Evolutionary conservation across 108 stramenopile genomes (phyloP).

Genomic region (Cyclostephanos tholiformis): DNA sequence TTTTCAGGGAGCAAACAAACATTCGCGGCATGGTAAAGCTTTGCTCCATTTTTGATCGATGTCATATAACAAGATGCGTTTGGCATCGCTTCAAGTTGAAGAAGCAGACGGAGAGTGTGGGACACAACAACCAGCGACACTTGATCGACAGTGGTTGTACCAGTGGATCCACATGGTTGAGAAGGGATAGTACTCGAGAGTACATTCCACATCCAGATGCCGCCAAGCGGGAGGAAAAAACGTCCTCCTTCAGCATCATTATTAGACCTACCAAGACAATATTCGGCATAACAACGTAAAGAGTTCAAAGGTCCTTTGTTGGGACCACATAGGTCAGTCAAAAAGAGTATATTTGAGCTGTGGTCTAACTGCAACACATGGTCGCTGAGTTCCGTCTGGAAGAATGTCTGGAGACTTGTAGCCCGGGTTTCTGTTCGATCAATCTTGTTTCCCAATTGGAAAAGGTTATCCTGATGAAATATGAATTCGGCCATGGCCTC

Average conservation of each 20-base stretch:
- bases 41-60: constrained; percentile 56
- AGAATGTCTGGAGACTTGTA: constrained; percentile 19
- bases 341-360: constrained; percentile 29
- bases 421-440: constrained; percentile 3
- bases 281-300: constrained; percentile 33
- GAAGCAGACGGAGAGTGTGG: constrained; percentile 48
- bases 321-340: neutral
- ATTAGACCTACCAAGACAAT: constrained; percentile 21
- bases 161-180: neutral
- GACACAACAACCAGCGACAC: constrained; percentile 44
- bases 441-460: constrained; percentile 8
- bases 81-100: constrained; percentile 56
- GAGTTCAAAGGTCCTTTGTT: constrained; percentile 19
- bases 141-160: constrained; percentile 15
- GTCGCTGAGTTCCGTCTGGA: constrained; percentile 40
- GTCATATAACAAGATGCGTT: constrained; percentile 19
- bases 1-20: constrained; percentile 72
- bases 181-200: constrained; percentile 40
- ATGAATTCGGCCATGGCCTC: constrained; percentile 68
- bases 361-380: constrained; percentile 33
- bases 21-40: constrained; percentile 80
- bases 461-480: constrained; percentile 55
- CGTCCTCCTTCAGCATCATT: constrained; percentile 3
- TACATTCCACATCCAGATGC: constrained; percentile 82
- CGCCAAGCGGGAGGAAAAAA: constrained; percentile 54